Percentiles rank a stretch among this genome's conserved stretches.
These are phyloP conservation scores for Coriaria nepalensis DNA, from an alignment of 306 rosid species.

Conservation along the genomic window DNA sequence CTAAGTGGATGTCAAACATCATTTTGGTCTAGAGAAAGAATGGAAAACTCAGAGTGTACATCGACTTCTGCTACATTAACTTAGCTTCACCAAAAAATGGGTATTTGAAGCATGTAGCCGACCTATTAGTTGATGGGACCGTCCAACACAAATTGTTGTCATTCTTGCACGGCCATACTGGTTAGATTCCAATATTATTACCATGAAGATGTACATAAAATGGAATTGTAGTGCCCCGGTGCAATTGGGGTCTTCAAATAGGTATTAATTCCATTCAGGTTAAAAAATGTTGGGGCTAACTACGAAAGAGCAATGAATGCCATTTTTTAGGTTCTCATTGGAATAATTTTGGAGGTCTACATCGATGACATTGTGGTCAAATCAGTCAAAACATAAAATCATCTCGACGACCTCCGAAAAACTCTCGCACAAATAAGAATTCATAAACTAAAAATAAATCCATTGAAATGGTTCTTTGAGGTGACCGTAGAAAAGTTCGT, in stretches of 20 bases:
- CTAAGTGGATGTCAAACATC: no score
- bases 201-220: background rate
- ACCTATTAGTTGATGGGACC: background rate
- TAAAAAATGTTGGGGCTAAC: background rate
- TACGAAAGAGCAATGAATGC: background rate
- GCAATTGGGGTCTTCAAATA: background rate
- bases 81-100: background rate
- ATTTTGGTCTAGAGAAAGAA: background rate
- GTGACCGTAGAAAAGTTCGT: no score
- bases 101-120: background rate
- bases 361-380: background rate
- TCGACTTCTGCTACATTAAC: background rate
- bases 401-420: background rate
- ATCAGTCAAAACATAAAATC: background rate
- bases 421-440: background rate
- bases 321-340: background rate
- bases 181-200: background rate
- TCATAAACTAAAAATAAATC: background rate
- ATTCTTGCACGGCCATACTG: background rate
- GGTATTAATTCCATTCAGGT: background rate
- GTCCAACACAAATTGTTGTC: background rate
- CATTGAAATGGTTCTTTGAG: no score
- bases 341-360: no score
- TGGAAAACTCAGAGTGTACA: background rate
- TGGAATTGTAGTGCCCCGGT: background rate